Evolutionary conservation across 1,284 basidiomycete species (phyloP).

Genomic region (Cryptococcus amylolentus): DNA sequence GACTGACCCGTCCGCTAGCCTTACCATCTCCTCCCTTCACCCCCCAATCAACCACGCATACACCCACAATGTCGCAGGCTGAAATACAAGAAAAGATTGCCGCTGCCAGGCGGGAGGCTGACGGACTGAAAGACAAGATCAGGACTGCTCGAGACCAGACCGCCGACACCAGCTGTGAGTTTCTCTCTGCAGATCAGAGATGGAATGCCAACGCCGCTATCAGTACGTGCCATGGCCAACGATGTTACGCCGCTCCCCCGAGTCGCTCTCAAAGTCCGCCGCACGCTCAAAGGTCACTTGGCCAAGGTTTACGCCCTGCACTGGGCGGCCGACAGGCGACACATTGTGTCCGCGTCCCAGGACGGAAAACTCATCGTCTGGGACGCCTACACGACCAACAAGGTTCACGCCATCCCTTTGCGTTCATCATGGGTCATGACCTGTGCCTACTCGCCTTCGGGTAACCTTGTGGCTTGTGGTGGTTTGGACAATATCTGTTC

Average conservation of each 20-base stretch:
- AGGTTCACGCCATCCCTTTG: slow-evolving; percentile 97
- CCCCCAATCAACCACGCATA: not conserved
- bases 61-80: slow-evolving; percentile 54
- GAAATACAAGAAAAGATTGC: slow-evolving; percentile 94
- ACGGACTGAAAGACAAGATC: slow-evolving; percentile 55
- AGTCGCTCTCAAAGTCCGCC: slow-evolving; percentile 90
- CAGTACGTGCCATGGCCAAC: slow-evolving; percentile 91
- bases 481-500: slow-evolving; percentile 99
- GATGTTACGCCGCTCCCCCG: slow-evolving; percentile 93
- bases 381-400: slow-evolving; percentile 99
- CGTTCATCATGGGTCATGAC: slow-evolving; percentile 99
- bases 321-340: slow-evolving; percentile 94
- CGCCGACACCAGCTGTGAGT: slow-evolving; percentile 91
- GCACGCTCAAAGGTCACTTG: slow-evolving; percentile 92
- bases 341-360: slow-evolving; percentile 97
- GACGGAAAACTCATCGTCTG: slow-evolving; percentile 99
- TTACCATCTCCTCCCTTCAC: not conserved
- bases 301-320: slow-evolving; percentile 99
- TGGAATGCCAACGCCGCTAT: slow-evolving; percentile 32
- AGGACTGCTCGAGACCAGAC: slow-evolving; percentile 58
- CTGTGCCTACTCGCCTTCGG: slow-evolving; percentile 95
- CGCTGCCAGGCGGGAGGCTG: slow-evolving; percentile 91
- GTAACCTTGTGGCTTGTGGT: slow-evolving; percentile 95
- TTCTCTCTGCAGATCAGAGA: not conserved
- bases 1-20: too few relatives aligned